Evolutionary conservation across 2,329 filamentous ascomycete species (phyloP), one percentile per base, ranked within the genome.

Genomic region (Cladosporium sp.): DNA sequence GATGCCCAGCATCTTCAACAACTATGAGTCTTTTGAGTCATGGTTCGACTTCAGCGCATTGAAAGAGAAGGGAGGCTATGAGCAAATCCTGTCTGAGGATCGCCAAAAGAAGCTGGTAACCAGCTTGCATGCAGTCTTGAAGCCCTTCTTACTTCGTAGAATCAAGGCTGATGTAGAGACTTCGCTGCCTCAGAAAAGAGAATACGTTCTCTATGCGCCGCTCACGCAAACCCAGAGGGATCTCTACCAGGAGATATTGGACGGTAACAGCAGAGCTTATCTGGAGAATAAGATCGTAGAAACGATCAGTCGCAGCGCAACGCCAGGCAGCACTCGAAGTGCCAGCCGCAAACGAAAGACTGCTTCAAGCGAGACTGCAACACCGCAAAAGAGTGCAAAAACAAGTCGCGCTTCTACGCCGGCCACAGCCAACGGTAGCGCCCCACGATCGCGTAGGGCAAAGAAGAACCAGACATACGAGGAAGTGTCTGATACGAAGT

Each of bases 41-140:
- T 97, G 92, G 91, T 99, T 99, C 56, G 92, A 99, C 67, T 99
- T 99, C 61, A 93, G 88, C 0, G 91, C 90, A 7, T 77, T 99
- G 1, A 83, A 95, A 50, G 89, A 97, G 53, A 89, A 91, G 57
- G 79, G 86, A 30, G 84, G 83, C 0, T 86, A 89, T 1, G 83
- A 88, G 43, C 82, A 91, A 38, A 86, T 95, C 45, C 79, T 95
- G 6, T 84, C 85, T 3, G 87, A 95, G 61, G 82, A 88, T 48
- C 82, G 85, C 43, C 88, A 88, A 62, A 83, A 86, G 55, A 87
- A 86, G 44, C 72, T 93, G 1, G 85, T 95, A 1, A 84, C 90
- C 45, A 96, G 92, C 56, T 87, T 99, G 51, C 93, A 99, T 63
- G 82, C 92, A 0, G 91, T 99, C 19, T 70, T 99, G 1, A 96